Percentiles rank a stretch among this genome's conserved stretches.
Evolutionary conservation across 1,284 basidiomycete species (phyloP).

Genomic region (Salmacisia buchloeana): DNA sequence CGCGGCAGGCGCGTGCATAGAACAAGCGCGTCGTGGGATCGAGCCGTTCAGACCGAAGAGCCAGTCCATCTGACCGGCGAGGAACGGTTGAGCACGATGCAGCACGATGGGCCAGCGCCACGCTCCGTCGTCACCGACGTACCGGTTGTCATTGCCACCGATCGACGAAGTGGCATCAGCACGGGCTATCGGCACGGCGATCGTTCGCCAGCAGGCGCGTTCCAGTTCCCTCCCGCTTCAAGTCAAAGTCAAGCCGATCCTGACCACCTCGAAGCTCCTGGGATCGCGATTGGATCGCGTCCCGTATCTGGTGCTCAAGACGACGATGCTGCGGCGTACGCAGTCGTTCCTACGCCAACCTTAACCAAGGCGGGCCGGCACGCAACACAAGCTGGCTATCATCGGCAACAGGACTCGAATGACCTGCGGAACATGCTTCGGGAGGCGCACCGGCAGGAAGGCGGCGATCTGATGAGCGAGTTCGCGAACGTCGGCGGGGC

Average conservation of each 20-base stretch:
- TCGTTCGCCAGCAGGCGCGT: too few species aligned
- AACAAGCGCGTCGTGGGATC: slow-evolving; percentile 3
- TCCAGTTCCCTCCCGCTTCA: not conserved
- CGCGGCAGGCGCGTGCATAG: not conserved
- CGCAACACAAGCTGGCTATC: not conserved
- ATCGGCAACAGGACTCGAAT: not conserved
- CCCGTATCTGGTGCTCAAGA: not conserved
- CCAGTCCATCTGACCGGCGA: not conserved
- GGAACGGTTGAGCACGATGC: not conserved
- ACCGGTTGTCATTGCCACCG: slow-evolving; percentile 5
- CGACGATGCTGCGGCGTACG: not conserved
- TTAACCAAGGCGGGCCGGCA: not conserved
- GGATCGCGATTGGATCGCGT: not conserved
- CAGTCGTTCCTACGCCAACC: not conserved
- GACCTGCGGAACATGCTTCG: slow-evolving; percentile 5
- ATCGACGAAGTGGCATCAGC: too few species aligned
- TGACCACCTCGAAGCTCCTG: not conserved
- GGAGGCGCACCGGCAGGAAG: not conserved
- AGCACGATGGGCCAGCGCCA: not conserved
- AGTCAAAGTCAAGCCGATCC: not conserved
- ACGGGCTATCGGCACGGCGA: too few species aligned
- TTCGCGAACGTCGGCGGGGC: not conserved
- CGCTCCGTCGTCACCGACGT: not conserved
- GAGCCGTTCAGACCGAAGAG: not conserved
- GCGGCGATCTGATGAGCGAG: too few species aligned